Evolutionary conservation across 257 asterid genomes (phyloP).

Genomic region (Solanum piurae): DNA sequence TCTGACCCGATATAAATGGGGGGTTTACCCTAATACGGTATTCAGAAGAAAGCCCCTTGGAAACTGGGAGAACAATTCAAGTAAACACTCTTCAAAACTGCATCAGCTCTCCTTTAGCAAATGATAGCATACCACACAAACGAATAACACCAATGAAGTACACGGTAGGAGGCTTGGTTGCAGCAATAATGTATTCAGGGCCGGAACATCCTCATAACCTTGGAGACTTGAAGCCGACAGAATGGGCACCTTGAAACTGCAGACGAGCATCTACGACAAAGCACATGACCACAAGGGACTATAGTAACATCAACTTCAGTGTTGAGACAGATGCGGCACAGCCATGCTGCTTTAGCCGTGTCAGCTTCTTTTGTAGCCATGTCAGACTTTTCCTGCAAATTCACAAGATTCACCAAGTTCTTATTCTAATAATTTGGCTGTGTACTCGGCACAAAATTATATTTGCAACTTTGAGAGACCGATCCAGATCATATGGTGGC

Average conservation of each 20-base stretch:
- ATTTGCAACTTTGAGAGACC: neutral
- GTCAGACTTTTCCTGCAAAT: constrained; percentile 70
- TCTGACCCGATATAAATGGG: neutral
- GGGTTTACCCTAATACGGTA: neutral
- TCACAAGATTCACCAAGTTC: neutral
- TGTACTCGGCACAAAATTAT: neutral
- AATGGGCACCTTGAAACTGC: constrained; percentile 96
- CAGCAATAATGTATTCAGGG: constrained; percentile 32
- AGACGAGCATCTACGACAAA: constrained; percentile 81
- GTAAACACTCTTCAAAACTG: neutral
- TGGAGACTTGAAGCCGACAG: constrained; percentile 77
- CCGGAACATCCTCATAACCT: constrained; percentile 63
- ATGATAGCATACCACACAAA: neutral
- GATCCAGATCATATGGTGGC: neutral
- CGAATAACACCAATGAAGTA: neutral
- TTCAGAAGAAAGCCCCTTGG: neutral
- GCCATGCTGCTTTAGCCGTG: constrained; percentile 89
- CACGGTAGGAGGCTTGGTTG: neutral
- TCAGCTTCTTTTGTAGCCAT: constrained; percentile 91
- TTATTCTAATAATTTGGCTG: neutral
- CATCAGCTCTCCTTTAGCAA: neutral
- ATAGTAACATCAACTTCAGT: constrained; percentile 73
- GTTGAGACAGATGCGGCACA: constrained; percentile 77
- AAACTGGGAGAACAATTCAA: neutral
- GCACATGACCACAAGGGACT: constrained; percentile 88